phyloP scores from a whole-genome alignment of 305 asterid species.

The Caryopteris hybrid region DNA sequence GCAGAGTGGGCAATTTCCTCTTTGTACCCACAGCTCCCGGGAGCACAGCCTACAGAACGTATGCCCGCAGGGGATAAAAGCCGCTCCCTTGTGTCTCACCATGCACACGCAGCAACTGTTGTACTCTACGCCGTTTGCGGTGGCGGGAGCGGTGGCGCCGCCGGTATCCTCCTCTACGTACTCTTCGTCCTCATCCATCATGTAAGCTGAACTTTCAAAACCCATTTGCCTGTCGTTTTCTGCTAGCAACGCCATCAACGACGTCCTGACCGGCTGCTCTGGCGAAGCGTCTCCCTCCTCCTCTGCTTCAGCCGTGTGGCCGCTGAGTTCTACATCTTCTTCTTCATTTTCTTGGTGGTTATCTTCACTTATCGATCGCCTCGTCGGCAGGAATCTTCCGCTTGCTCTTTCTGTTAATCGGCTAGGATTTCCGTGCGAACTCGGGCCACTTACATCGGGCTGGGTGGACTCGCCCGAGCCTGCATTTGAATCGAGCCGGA shows the following conservation, averaged over 20 bases:
- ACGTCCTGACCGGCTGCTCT: constrained; percentile 49
- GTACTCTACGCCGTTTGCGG: constrained; percentile 22
- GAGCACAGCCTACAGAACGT: constrained; percentile 72
- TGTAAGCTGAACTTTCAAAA: constrained; percentile 24
- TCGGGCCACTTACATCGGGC: constrained; percentile 7
- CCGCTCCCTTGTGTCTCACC: constrained; percentile 72
- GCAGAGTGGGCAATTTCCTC: constrained; percentile 80
- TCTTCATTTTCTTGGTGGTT: not conserved
- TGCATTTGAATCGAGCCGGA: constrained; percentile 16
- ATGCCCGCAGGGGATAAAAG: constrained; percentile 73
- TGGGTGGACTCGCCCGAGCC: constrained; percentile 26
- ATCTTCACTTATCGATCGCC: not conserved
- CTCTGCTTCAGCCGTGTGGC: constrained; percentile 14
- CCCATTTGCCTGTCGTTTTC: constrained; percentile 56
- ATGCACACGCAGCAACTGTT: constrained; percentile 67
- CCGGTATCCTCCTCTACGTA: constrained; percentile 16
- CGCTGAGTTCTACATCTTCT: not conserved
- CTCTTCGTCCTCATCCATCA: constrained; percentile 22
- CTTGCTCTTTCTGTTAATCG: constrained; percentile 10
- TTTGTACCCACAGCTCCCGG: constrained; percentile 61
- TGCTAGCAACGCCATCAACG: constrained; percentile 64
- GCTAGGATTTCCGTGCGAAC: constrained; percentile 15
- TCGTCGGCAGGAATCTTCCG: constrained; percentile 13
- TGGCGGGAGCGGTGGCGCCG: not conserved
- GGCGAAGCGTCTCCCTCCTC: constrained; percentile 21